Percentiles rank a stretch among this genome's conserved stretches.
These are phyloP conservation scores for Penicillium polonicum DNA, from an alignment of 2,329 filamentous ascomycete species.

Conservation along the genomic window DNA sequence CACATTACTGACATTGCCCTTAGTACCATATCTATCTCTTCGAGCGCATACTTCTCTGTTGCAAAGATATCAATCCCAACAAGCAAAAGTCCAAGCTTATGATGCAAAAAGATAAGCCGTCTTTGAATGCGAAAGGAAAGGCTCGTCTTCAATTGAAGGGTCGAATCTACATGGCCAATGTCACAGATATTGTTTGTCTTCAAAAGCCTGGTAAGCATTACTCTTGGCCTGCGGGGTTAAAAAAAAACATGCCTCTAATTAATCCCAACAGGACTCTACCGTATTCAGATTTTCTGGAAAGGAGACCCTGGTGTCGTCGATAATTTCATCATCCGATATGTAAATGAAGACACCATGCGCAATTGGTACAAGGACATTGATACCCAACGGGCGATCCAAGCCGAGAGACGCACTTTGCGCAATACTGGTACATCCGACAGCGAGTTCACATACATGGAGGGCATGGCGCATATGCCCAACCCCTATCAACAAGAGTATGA, in stretches of 20 bases:
- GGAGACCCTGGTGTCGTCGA: slow-evolving; percentile 93
- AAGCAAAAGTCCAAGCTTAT: slow-evolving; percentile 70
- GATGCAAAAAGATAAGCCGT: slow-evolving; percentile 66
- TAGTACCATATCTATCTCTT: slow-evolving; percentile 98
- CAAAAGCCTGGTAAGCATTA: slow-evolving; percentile 75
- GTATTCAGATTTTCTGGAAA: slow-evolving; percentile 98
- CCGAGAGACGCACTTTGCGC: slow-evolving; percentile 51
- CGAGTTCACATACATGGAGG: slow-evolving; percentile 78
- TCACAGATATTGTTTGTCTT: slow-evolving; percentile 87
- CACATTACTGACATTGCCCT: slow-evolving; percentile 18
- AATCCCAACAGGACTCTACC: slow-evolving; percentile 70
- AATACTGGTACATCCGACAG: slow-evolving; percentile 59
- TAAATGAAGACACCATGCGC: slow-evolving; percentile 86
- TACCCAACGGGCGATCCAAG: slow-evolving; percentile 64
- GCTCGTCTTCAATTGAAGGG: slow-evolving; percentile 84
- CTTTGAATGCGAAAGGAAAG: slow-evolving; percentile 71
- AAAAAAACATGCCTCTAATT: neutral
- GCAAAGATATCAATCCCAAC: slow-evolving; percentile 86
- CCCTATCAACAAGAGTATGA: slow-evolving; percentile 69
- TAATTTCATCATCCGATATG: slow-evolving; percentile 92
- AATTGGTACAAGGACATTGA: slow-evolving; percentile 86
- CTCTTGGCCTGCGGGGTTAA: slow-evolving; percentile 3
- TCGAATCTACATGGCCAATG: slow-evolving; percentile 98
- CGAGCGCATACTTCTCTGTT: slow-evolving; percentile 90
- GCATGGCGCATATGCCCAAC: slow-evolving; percentile 70